These are phyloP conservation scores for Phialophora macrospora DNA, from an alignment of 2,329 filamentous ascomycete species.

Conservation along the genomic window DNA sequence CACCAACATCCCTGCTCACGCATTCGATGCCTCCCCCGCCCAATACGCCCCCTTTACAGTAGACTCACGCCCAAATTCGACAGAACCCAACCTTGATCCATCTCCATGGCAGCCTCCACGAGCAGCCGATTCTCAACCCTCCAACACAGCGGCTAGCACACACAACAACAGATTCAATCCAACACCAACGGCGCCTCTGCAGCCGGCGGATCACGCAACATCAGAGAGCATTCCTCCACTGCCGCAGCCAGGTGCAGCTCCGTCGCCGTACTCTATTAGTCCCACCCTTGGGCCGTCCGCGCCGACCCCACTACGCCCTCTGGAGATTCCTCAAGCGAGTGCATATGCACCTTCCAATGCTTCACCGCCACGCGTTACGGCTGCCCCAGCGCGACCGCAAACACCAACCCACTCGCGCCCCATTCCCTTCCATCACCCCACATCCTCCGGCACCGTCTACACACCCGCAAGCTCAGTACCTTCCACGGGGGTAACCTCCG, in stretches of 20 bases:
- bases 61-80: constrained; percentile 22
- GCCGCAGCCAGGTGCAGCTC: constrained; percentile 30
- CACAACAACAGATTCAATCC: constrained; percentile 30
- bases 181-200: constrained; percentile 20
- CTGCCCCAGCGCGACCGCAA: constrained; percentile 22
- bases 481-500: constrained; percentile 21
- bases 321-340: constrained; percentile 13
- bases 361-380: constrained; percentile 20
- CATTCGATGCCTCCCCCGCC: constrained; percentile 24
- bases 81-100: constrained; percentile 8
- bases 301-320: constrained; percentile 19
- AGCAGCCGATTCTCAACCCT: constrained; percentile 28
- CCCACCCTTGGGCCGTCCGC: constrained; percentile 12
- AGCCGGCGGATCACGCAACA: not conserved
- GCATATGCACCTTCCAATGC: constrained; percentile 9
- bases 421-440: constrained; percentile 14
- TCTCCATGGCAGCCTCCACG: constrained; percentile 19
- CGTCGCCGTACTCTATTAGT: constrained; percentile 6
- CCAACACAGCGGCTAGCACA: constrained; percentile 27
- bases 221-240: constrained; percentile 23
- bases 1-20: constrained; percentile 25
- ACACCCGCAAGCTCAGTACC: constrained; percentile 19
- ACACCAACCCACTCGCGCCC: constrained; percentile 20
- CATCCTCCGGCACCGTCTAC: constrained; percentile 15
- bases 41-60: constrained; percentile 26